These are phyloP conservation scores for Solanum acaule DNA, from an alignment of 257 asterid genomes.

Conservation along the genomic window DNA sequence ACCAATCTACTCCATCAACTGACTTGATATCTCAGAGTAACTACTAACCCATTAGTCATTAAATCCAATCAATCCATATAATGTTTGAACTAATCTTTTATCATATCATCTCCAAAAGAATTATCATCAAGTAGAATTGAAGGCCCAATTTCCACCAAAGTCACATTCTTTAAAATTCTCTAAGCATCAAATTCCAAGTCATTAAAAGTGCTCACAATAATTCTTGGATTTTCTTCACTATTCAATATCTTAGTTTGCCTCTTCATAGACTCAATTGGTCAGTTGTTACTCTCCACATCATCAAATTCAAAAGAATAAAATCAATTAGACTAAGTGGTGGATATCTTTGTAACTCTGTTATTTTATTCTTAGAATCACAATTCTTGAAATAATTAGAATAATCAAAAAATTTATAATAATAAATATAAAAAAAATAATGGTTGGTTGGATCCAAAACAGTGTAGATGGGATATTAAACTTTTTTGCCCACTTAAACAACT, in stretches of 20 bases:
- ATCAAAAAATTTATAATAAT: background rate
- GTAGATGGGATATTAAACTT: too few species aligned
- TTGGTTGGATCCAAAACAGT: background rate
- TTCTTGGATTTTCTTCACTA: background rate
- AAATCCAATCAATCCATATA: conserved; percentile 4
- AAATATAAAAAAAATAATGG: background rate
- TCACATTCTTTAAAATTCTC: background rate
- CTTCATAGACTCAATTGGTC: background rate
- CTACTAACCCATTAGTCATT: background rate
- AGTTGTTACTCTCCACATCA: background rate
- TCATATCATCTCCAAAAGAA: background rate
- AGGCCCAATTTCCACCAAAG: conserved; percentile 2
- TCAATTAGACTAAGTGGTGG: background rate
- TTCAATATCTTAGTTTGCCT: background rate
- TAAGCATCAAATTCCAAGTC: background rate
- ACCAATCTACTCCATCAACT: background rate
- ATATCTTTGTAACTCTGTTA: background rate
- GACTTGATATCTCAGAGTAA: background rate
- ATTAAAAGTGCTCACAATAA: too few species aligned
- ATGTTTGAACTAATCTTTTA: background rate
- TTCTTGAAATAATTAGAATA: background rate
- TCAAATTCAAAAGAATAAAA: background rate
- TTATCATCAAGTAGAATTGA: background rate
- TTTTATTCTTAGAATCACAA: background rate
- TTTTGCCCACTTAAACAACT: too few species aligned